Evolutionary conservation across 2,329 filamentous ascomycete species (phyloP).

Genomic region (Colletotrichum sp.): DNA sequence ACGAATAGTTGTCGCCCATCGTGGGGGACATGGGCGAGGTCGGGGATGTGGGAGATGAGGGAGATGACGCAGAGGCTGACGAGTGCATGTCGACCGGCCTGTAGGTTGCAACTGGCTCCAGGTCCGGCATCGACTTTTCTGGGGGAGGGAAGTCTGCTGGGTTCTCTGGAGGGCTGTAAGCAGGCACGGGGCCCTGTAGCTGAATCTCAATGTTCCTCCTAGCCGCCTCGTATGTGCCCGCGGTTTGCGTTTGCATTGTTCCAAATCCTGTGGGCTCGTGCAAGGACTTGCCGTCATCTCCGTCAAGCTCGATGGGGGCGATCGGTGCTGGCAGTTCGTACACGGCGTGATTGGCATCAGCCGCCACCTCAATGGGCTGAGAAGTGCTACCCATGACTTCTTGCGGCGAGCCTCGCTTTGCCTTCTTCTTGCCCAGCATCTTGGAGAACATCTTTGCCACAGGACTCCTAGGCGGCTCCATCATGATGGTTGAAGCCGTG

Average conservation of each 20-base stretch:
- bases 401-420: constrained; percentile 26
- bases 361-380: constrained; percentile 44
- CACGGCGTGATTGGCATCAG: constrained; percentile 51
- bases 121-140: constrained; percentile 38
- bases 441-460: constrained; percentile 47
- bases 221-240: constrained; percentile 56
- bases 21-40: constrained; percentile 27
- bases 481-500: constrained; percentile 36
- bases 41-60: constrained; percentile 26
- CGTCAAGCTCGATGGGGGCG: constrained; percentile 54
- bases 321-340: constrained; percentile 56
- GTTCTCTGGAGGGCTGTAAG: constrained; percentile 47
- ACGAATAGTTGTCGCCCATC: constrained; percentile 39
- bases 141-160: constrained; percentile 28
- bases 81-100: constrained; percentile 34
- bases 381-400: constrained; percentile 30
- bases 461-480: constrained; percentile 38
- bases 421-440: constrained; percentile 41
- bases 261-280: constrained; percentile 45
- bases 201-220: constrained; percentile 56
- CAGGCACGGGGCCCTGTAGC: constrained; percentile 53
- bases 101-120: constrained; percentile 37
- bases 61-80: constrained; percentile 29
- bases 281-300: constrained; percentile 38
- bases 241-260: constrained; percentile 40